A percentile compares a stretch with the other conserved stretches of the same genome.
Conservation (phyloP, 1,284 basidiomycete genomes). For the Tremellales sp. region DNA sequence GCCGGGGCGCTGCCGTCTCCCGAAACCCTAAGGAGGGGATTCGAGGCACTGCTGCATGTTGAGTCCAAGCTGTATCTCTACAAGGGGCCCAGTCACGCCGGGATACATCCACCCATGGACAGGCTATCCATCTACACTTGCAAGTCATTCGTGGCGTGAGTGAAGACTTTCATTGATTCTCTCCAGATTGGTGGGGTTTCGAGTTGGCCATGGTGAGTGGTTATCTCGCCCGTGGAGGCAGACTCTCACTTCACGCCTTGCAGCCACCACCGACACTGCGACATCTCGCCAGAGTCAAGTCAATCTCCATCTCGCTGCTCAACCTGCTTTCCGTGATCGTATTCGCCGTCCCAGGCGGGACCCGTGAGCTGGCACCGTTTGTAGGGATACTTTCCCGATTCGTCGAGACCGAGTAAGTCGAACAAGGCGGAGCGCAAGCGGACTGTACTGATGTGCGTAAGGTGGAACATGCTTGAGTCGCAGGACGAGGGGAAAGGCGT, state of each 20-base stretch:
- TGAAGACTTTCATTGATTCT: not conserved
- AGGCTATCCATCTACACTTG: conserved; percentile 21
- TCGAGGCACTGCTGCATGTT: conserved; percentile 21
- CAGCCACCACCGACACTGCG: conserved; percentile 19
- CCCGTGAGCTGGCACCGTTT: conserved; percentile 21
- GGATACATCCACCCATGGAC: conserved; percentile 17
- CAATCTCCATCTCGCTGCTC: conserved; percentile 16
- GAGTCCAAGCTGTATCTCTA: conserved; percentile 20
- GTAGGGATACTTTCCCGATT: conserved; percentile 17
- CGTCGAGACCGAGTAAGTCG: conserved; percentile 23
- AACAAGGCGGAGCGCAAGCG: not conserved
- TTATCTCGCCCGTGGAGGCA: not conserved
- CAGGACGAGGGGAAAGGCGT: conserved; percentile 68
- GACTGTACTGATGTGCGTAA: conserved; percentile 3
- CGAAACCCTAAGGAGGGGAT: conserved; percentile 16
- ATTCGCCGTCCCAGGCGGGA: conserved; percentile 22
- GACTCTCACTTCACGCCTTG: not conserved
- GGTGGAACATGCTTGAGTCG: conserved; percentile 49
- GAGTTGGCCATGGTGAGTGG: conserved; percentile 18
- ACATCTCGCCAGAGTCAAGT: conserved; percentile 15
- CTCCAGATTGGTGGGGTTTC: conserved; percentile 26
- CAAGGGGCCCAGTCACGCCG: conserved; percentile 17
- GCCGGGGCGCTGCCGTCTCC: conserved; percentile 16
- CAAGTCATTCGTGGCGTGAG: conserved; percentile 9
- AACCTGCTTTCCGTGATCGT: conserved; percentile 20